Evolutionary conservation across 306 rosid genomes (phyloP), one percentile per base, ranked within the genome.

Genomic region (Malus orientalis): DNA sequence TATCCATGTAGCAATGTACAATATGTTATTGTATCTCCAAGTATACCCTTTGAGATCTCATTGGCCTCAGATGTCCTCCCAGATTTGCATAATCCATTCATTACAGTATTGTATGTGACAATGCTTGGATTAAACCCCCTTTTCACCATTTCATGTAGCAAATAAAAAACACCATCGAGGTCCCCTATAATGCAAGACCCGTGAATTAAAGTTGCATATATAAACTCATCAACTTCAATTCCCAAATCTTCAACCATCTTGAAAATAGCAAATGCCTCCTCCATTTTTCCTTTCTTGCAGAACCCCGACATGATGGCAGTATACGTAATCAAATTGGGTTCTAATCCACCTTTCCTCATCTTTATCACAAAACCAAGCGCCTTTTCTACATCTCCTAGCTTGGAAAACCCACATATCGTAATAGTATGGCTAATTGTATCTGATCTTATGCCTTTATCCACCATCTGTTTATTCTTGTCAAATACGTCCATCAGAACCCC

Each of bases 71-170:
- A 75, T 2, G 82, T 94, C 85, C 91, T 86, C 72, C 97, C 87
- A 65, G 74, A 88, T 84, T 88, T 94, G 71, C 89, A 90, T 47
- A 95, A 81, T 73, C 93, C 96, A 82, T 89, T 90, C 33, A 92
- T 80, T 69, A 92, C 71, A 16, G 84, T 89, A 76, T 95, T 95
- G 69, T 89, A 89, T 1, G 96, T 86, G 63, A 95, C 89, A 70
- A 88, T 84, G 82, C 93, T 82, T 30, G 92, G 91, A 67, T 80
- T 78, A 63, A 92, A 84, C 77, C 86, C 92, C 69, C 25, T 25
- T 77, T 74, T 82, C 83, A 89, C 96, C 98, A 95, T 92, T 80
- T 92, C 93, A 77, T 84, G 88, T 38, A 95, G 87, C 76, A 92
- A 68, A 53, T 61, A 16, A 64, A 90, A 95, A 69, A 90, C 93